phyloP scores from a whole-genome alignment of 306 rosid species.

The Quercus gilva region DNA sequence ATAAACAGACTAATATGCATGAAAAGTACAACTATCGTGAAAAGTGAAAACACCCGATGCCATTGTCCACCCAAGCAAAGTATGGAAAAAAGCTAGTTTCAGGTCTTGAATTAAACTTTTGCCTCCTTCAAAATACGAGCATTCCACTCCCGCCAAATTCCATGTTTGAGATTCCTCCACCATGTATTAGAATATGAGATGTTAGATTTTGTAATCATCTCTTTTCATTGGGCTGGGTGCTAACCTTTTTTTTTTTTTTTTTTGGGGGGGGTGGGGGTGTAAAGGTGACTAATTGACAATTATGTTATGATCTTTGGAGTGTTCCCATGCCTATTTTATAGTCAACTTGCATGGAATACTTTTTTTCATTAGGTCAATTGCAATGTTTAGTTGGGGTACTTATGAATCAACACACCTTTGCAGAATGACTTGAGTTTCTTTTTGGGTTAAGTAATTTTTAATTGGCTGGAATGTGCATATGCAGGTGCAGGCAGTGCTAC shows the following conservation, averaged over 20 bases:
- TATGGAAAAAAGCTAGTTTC: no score
- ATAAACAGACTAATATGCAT: no score
- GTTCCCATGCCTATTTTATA: not conserved
- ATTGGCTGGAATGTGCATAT: conserved; percentile 11
- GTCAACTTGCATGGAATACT: not conserved
- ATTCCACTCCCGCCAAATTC: no score
- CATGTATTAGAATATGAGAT: no score
- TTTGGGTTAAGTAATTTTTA: not conserved
- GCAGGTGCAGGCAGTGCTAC: conserved; percentile 75
- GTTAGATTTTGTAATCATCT: not conserved
- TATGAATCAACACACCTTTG: not conserved
- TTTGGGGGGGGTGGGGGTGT: not conserved
- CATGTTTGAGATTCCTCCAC: no score
- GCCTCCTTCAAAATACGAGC: no score
- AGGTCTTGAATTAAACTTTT: no score
- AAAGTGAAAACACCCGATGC: no score
- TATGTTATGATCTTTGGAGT: not conserved
- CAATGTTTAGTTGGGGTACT: not conserved
- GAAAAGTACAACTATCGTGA: no score
- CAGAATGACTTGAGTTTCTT: not conserved
- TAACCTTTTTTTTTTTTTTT: not conserved
- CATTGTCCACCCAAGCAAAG: no score
- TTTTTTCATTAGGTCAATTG: not conserved
- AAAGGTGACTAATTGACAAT: not conserved
- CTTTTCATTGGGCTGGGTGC: not conserved